Evolutionary conservation across 371 early-diverging fungal genomes (phyloP), one percentile per base, ranked within the genome.

Genomic region (Polyrhizophydium stewartii): DNA sequence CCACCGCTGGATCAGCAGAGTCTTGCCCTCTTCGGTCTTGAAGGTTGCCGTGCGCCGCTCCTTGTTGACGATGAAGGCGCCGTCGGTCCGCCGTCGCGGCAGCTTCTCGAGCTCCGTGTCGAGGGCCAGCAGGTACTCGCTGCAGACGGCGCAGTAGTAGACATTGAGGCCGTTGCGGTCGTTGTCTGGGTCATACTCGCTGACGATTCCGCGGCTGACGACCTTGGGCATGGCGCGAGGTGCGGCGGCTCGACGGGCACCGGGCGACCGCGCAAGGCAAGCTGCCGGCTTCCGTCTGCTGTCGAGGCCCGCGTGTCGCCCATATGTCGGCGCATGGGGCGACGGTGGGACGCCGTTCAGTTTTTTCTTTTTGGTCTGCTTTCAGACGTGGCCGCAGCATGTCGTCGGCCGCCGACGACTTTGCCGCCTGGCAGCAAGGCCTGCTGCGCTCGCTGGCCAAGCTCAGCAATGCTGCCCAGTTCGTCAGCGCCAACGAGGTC

Each of bases 91-190:
- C 56, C 89, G 73, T 63, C 77, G 71, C 27, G 89, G 86, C 49
- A 89, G 60, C 59, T 78, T 72, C 43, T 76, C 79, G 7, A 89
- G 66, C 58, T 77, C 76, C 10, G 81, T 77, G 59, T 85, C 60
- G 50, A 33, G 30, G 1, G 37, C 21, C 37, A 89, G 74, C 40
- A 86, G 62, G 65, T 87, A 89, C 70, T 89, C 89, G 46, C 87
- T 85, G 61, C 89, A 89, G 32, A 87, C 68, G 5, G 53, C 3
- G 59, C 89, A 89, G 68, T 87, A 89, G 62, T 89, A 89, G 5
- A 86, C 85, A 62, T 86, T 82, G 43, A 89, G 67, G 12, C 60
- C 58, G 19, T 70, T 68, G 46, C 73, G 72, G 31, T 82, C 83
- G 30, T 78, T 51, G 71, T 74, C 63, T 13, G 55, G 55, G 33